A percentile compares a stretch with the other conserved stretches of the same genome.
These are phyloP conservation scores for Paramecium tetraurelia DNA, from an alignment of 73 alveolate genomes.

Conservation along the genomic window DNA sequence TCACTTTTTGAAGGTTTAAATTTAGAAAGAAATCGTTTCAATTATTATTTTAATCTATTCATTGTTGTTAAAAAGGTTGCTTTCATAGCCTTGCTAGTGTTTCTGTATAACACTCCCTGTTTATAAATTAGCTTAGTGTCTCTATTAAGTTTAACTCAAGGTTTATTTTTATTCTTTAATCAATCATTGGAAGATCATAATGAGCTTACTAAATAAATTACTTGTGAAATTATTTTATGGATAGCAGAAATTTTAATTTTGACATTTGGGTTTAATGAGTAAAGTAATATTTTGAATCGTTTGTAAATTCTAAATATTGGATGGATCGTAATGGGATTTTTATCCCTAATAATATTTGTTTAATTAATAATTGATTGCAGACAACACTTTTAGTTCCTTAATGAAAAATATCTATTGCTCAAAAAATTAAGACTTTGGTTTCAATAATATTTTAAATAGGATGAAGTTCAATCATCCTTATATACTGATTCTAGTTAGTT, in stretches of 20 bases:
- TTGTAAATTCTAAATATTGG: background rate
- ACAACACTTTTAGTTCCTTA: background rate
- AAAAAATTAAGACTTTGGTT: background rate
- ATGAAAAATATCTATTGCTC: background rate
- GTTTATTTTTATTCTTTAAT: background rate
- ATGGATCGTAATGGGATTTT: background rate
- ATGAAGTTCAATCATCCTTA: background rate
- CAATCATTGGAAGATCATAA: background rate
- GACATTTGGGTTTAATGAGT: background rate
- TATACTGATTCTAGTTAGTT: background rate
- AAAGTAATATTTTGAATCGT: background rate
- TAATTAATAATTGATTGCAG: background rate
- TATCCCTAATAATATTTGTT: background rate
- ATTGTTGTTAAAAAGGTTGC: background rate
- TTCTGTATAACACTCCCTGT: background rate
- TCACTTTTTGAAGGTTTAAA: slow-evolving; percentile 16
- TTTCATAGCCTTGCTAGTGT: background rate
- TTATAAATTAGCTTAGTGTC: background rate
- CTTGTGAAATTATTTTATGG: background rate
- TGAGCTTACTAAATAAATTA: background rate
- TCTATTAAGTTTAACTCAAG: background rate
- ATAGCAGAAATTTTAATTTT: background rate
- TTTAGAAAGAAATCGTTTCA: background rate
- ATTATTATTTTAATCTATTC: background rate
- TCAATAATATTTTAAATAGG: background rate